Percentiles rank a stretch among this genome's conserved stretches.
Evolutionary conservation across 2,329 filamentous ascomycete species (phyloP).

Genomic region (Sporothrix sp.): DNA sequence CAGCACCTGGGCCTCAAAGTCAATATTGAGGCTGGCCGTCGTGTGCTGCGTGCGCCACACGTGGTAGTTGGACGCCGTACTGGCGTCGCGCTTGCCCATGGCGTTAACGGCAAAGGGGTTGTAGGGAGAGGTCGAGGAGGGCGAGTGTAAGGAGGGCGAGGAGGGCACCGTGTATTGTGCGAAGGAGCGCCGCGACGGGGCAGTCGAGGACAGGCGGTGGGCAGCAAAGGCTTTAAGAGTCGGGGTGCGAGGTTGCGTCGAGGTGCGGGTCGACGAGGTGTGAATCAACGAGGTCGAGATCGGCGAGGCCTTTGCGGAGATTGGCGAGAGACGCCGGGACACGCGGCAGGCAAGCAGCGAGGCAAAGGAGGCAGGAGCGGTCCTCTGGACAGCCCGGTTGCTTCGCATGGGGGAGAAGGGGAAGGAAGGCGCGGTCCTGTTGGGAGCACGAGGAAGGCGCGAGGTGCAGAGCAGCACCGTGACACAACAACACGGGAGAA

Average conservation of each 20-base stretch:
- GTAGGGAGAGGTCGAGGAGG: background rate
- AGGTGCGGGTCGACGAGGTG: no score
- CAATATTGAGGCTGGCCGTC: constrained; percentile 67
- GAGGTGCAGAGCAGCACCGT: no score
- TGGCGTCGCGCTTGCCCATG: constrained; percentile 56
- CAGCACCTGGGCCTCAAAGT: constrained; percentile 72
- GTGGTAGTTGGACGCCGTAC: constrained; percentile 86
- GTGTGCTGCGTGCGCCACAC: constrained; percentile 80
- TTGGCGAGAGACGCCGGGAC: background rate
- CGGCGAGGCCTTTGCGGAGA: background rate
- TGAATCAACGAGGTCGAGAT: background rate
- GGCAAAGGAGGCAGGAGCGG: constrained; percentile 11
- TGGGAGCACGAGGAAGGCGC: background rate
- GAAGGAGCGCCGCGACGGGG: no score
- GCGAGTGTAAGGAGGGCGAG: background rate
- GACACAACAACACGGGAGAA: no score
- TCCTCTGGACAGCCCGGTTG: constrained; percentile 11
- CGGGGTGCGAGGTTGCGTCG: background rate
- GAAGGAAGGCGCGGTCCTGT: background rate
- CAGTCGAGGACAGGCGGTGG: background rate
- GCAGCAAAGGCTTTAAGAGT: background rate
- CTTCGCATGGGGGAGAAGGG: constrained; percentile 4
- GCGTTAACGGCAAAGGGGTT: constrained; percentile 7
- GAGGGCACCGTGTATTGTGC: no score
- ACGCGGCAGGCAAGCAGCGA: background rate